phyloP scores from a whole-genome alignment of 352 stramenopile species.

The Thalassiosira oceanica region DNA sequence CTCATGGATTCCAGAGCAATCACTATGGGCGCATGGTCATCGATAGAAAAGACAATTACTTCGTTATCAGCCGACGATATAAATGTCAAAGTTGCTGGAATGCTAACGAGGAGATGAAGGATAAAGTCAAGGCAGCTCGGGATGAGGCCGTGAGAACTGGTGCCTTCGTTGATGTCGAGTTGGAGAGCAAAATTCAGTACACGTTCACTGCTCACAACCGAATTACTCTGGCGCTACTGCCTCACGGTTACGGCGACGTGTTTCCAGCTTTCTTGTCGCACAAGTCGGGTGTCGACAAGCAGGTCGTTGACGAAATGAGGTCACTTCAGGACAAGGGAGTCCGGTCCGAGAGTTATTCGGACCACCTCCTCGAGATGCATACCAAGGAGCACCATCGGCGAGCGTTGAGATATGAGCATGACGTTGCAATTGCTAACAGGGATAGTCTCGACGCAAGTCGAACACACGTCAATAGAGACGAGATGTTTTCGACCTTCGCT shows the following conservation, averaged over 20 bases:
- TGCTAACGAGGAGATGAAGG: too few species aligned
- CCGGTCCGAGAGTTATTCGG: constrained; percentile 28
- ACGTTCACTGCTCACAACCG: constrained; percentile 44
- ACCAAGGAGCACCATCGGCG: constrained; percentile 14
- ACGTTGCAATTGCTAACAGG: constrained; percentile 3
- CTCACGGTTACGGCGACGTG: constrained; percentile 13
- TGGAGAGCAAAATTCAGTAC: not conserved
- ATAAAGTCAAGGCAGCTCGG: not conserved
- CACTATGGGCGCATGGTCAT: constrained; percentile 32
- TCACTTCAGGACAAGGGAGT: constrained; percentile 35
- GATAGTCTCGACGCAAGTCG: not conserved
- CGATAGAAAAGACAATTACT: constrained; percentile 36
- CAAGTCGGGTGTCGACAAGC: constrained; percentile 28
- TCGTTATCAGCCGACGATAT: constrained; percentile 31
- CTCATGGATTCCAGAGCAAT: constrained; percentile 30
- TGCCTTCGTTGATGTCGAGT: not conserved
- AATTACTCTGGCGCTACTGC: constrained; percentile 9
- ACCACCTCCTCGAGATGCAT: constrained; percentile 42
- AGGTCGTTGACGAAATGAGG: constrained; percentile 38
- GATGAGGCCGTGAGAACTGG: not conserved
- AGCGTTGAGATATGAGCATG: constrained; percentile 15
- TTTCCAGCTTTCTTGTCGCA: constrained; percentile 44
- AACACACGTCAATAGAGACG: too few species aligned
- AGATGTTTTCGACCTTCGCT: constrained; percentile 9
- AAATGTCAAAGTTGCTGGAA: constrained; percentile 39